Evolutionary conservation across 768 basidiomycete genomes (phyloP).

Genomic region (Hygrocybe punicea): DNA sequence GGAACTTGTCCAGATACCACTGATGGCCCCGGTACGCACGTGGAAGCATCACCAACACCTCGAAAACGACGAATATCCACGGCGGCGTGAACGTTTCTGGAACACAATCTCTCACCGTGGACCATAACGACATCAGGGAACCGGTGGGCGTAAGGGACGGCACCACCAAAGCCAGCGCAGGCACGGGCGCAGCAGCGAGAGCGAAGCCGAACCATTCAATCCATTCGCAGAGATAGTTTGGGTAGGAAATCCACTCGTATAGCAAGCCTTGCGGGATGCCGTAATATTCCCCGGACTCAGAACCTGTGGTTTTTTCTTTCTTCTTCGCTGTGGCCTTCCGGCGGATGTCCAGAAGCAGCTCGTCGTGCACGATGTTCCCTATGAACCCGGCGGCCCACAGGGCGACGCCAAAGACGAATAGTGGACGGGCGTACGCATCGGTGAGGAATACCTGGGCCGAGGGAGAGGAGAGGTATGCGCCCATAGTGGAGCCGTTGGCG

Average conservation of each 20-base stretch:
- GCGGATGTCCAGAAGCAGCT: constrained; percentile 79
- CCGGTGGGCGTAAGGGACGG: constrained; percentile 16
- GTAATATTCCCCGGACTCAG: constrained; percentile 45
- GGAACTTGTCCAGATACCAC: constrained; percentile 83
- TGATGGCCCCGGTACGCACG: constrained; percentile 75
- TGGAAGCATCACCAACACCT: constrained; percentile 76
- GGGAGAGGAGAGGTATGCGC: constrained; percentile 64
- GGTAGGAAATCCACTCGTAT: constrained; percentile 79
- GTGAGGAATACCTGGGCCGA: constrained; percentile 44
- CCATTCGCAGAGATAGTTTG: constrained; percentile 96
- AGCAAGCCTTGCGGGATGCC: constrained; percentile 77
- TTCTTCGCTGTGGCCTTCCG: constrained; percentile 49
- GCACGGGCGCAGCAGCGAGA: constrained; percentile 61
- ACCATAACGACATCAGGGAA: constrained; percentile 25
- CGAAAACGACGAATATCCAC: constrained; percentile 73
- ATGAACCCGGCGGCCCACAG: constrained; percentile 70
- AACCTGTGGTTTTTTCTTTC: constrained; percentile 31
- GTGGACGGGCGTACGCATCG: constrained; percentile 30
- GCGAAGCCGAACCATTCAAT: constrained; percentile 89
- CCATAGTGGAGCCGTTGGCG: constrained; percentile 68
- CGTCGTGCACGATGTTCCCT: constrained; percentile 88
- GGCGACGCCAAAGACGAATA: constrained; percentile 60
- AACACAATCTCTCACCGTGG: constrained; percentile 33
- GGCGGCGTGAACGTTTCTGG: constrained; percentile 59
- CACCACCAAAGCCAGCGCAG: constrained; percentile 28